Evolutionary conservation across 495 filamentous ascomycete genomes (phyloP).

Genomic region (Hypoxylon fuscum): DNA sequence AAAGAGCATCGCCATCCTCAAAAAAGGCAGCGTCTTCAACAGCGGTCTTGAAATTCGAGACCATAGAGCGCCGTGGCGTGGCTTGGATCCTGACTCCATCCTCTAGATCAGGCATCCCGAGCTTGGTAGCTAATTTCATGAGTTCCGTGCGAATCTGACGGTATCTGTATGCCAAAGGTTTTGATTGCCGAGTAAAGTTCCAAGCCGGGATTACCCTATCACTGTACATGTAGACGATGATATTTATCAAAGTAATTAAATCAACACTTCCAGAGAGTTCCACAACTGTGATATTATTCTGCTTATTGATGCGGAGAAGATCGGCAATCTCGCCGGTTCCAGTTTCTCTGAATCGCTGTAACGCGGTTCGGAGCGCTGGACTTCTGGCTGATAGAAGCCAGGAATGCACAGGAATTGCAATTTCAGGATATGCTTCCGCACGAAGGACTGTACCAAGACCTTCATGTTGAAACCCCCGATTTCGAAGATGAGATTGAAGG

Average conservation of each 20-base stretch:
- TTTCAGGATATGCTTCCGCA: slow-evolving; percentile 67
- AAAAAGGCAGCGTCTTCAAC: slow-evolving; percentile 74
- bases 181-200: slow-evolving; percentile 72
- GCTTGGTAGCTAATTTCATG: slow-evolving; percentile 75
- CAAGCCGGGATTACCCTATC: slow-evolving; percentile 85
- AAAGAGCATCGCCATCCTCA: slow-evolving; percentile 74
- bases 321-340: slow-evolving; percentile 56
- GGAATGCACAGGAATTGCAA: slow-evolving; percentile 81
- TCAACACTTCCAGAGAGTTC: slow-evolving; percentile 71
- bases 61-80: slow-evolving; percentile 67
- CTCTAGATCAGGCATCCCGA: slow-evolving; percentile 75
- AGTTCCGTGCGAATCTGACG: slow-evolving; percentile 82
- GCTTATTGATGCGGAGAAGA: slow-evolving; percentile 65
- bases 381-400: slow-evolving; percentile 82
- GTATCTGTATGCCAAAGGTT: slow-evolving; percentile 71
- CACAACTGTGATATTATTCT: slow-evolving; percentile 61
- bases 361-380: slow-evolving; percentile 67
- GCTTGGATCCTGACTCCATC: slow-evolving; percentile 77
- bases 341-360: slow-evolving; percentile 60
- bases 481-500: slow-evolving; percentile 53
- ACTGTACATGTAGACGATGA: slow-evolving; percentile 82
- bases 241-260: slow-evolving; percentile 76
- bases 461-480: slow-evolving; percentile 46
- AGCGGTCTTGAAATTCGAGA: slow-evolving; percentile 72
- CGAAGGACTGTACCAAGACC: slow-evolving; percentile 57